Conservation (phyloP, 2,329 filamentous ascomycete genomes). For the Trichoderma sp. region DNA sequence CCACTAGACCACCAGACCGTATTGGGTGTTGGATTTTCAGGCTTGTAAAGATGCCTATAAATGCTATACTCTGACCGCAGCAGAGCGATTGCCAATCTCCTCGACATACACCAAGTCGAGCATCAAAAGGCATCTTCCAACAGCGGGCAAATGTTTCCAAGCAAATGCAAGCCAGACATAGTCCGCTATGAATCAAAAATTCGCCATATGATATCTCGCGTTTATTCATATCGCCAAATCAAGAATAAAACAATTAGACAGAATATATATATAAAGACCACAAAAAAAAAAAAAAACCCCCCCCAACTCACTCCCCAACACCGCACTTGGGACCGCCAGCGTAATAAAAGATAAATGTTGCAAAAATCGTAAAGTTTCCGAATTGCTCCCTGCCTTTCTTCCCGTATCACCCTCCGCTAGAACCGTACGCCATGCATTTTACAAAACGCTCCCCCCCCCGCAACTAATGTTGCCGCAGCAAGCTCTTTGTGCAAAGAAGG, state of each 20-base stretch:
- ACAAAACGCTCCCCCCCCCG: constrained; percentile 9
- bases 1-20: constrained; percentile 25
- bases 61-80: neutral
- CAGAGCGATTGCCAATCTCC: neutral
- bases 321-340: constrained; percentile 3
- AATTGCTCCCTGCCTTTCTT: neutral
- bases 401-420: neutral
- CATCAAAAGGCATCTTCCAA: neutral
- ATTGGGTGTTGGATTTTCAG: neutral
- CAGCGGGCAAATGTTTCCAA: neutral
- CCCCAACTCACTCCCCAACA: constrained; percentile 8
- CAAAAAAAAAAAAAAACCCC: neutral
- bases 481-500: neutral
- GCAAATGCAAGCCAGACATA: neutral
- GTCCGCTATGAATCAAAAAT: neutral
- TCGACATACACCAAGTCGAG: too few species aligned
- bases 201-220: neutral
- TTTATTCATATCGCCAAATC: neutral
- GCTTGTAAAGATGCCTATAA: neutral
- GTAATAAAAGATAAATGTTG: neutral
- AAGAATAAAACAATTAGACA: constrained; percentile 1
- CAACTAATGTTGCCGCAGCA: neutral
- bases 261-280: neutral
- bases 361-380: constrained; percentile 8
- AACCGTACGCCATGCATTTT: constrained; percentile 18